Evolutionary conservation across 495 filamentous ascomycete species (phyloP).

Genomic region (Pseudotulostoma volvatum): DNA sequence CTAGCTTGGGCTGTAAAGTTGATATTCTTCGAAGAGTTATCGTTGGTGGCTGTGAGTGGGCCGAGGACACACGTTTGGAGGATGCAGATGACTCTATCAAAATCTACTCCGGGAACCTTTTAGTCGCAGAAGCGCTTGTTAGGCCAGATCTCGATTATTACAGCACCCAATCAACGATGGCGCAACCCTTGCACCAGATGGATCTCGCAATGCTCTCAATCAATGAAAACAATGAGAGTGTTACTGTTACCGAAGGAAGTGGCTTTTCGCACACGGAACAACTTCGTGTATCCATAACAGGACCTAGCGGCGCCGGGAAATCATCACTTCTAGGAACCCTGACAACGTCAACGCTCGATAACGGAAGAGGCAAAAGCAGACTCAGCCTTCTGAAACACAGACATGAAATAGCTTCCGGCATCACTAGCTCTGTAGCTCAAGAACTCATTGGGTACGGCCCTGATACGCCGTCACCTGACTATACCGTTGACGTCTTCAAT

Average conservation of each 20-base stretch:
- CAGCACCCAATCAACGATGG: constrained; percentile 6
- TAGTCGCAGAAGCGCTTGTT: constrained; percentile 77
- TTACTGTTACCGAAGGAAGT: constrained; percentile 7
- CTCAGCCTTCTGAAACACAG: constrained; percentile 78
- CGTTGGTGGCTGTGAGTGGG: constrained; percentile 78
- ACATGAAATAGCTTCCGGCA: constrained; percentile 82
- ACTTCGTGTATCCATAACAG: constrained; percentile 78
- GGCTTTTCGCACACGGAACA: constrained; percentile 42
- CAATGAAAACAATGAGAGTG: not conserved
- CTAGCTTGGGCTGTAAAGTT: constrained; percentile 77
- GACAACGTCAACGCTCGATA: constrained; percentile 74
- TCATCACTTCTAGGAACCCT: constrained; percentile 79
- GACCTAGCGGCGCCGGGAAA: constrained; percentile 85
- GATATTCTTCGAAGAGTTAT: constrained; percentile 67
- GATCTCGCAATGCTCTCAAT: not conserved
- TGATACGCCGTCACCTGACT: constrained; percentile 11
- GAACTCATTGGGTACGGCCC: constrained; percentile 69
- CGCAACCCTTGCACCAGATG: not conserved
- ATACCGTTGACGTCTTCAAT: constrained; percentile 51
- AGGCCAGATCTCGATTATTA: constrained; percentile 41
- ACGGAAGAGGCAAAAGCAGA: constrained; percentile 77
- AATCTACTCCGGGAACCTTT: constrained; percentile 42
- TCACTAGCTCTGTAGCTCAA: constrained; percentile 85
- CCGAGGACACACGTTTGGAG: constrained; percentile 20
- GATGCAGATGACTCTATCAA: constrained; percentile 12